Conservation (phyloP, 2,329 filamentous ascomycete species). For the Biscogniauxia sp. region DNA sequence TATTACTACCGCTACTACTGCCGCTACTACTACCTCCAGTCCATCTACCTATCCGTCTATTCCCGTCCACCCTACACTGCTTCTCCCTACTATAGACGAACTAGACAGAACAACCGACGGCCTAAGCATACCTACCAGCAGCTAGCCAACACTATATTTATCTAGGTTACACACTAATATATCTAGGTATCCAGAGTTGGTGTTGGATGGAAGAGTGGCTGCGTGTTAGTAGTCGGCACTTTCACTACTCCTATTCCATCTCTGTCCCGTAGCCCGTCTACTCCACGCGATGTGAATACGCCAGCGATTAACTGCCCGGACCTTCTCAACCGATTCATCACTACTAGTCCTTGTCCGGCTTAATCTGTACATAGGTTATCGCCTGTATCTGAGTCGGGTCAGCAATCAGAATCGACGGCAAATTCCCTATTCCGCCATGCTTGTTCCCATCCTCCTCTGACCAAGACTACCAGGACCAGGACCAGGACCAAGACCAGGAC, state of each 20-base stretch:
- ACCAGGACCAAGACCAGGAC: neutral
- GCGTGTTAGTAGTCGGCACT: neutral
- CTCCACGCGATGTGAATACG: neutral
- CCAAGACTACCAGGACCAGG: no score
- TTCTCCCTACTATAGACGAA: no score
- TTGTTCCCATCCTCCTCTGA: neutral
- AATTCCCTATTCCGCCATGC: neutral
- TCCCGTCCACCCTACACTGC: no score
- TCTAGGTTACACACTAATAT: neutral
- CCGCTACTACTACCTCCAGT: no score
- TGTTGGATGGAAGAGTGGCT: neutral
- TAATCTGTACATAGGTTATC: neutral
- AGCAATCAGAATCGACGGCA: neutral
- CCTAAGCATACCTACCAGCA: no score
- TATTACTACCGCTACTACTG: no score
- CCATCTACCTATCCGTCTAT: no score
- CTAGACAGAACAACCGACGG: no score
- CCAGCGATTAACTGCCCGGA: neutral
- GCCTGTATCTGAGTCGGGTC: neutral
- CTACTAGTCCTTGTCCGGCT: neutral
- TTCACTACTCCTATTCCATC: neutral
- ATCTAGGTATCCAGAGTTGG: neutral
- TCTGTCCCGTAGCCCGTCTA: neutral
- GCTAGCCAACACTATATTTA: neutral
- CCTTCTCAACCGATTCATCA: neutral